Evolutionary conservation across 257 asterid species (phyloP), one percentile per base, ranked within the genome.

Genomic region (Salvia hispanica): DNA sequence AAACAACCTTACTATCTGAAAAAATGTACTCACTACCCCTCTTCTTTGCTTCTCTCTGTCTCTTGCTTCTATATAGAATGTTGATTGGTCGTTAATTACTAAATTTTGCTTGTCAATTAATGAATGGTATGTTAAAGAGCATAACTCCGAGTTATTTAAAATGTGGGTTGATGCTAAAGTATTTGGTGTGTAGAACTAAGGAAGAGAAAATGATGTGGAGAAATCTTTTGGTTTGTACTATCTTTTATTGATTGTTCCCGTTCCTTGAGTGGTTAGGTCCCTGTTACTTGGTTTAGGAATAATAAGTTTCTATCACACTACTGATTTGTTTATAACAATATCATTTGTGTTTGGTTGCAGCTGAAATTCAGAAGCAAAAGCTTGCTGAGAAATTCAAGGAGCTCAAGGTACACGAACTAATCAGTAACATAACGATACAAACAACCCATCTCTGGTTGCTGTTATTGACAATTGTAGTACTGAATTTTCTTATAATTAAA

Each of bases 1-100:
- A 94, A 94, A 80, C 80, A 68, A 39, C 99, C 99, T 54, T 94
- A 80, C 66, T 89, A 88, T 72, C 85, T 91, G 62, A 94, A 81
- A 79, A 76, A 88, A 79, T 91, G 96, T 91, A 79, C 4, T 6
- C 14, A 64, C 67, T 47, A 1, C 31, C 31, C 60, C 47, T 62
- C 61, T 33, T 73, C 64, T 42, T 71, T 18, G 40, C 16, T 16
- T 52, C 43, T 45, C 64, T 44, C 34, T 44, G 44, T 58, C 37
- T 18, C 31, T 66, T 43, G 37, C 60, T 40, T 55, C 14, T 56
- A n/a, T 45, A 15, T 57, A 55, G 43, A 16, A 55, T 18, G 58
- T 40, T n/a, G 13, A 15, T 18, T 28, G 6, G 31, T 25, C 31
- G 31, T 25, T 25, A 25, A 1, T 25, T 25, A 25, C 31, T 36